These are phyloP conservation scores for Exophiala sp. DNA, from an alignment of 2,329 filamentous ascomycete genomes.

Conservation along the genomic window DNA sequence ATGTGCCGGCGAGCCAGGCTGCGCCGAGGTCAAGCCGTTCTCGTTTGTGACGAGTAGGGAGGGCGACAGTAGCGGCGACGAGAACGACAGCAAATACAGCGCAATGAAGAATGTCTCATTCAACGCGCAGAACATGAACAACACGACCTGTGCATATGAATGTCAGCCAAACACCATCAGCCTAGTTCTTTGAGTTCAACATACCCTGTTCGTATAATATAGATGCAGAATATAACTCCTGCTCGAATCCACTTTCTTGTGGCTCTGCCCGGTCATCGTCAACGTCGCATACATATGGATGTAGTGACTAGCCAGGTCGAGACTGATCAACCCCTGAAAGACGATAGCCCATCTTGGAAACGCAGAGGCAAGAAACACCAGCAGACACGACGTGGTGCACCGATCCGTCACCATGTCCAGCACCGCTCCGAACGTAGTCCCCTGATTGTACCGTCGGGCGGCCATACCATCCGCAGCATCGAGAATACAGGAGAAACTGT, in stretches of 20 bases:
- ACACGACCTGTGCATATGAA: slow-evolving; percentile 62
- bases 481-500: slow-evolving; percentile 90
- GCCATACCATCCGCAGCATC: slow-evolving; percentile 93
- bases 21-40: slow-evolving; percentile 52
- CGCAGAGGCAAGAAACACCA: slow-evolving; percentile 90
- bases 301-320: slow-evolving; percentile 95
- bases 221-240: slow-evolving; percentile 86
- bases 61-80: slow-evolving; percentile 81
- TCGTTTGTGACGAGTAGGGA: slow-evolving; percentile 63
- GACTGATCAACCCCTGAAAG: slow-evolving; percentile 87
- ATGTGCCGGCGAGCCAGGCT: slow-evolving; percentile 65
- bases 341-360: slow-evolving; percentile 92
- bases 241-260: slow-evolving; percentile 89
- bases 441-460: slow-evolving; percentile 83
- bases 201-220: slow-evolving; percentile 96
- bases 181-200: slow-evolving; percentile 31
- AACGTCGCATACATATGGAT: slow-evolving; percentile 98
- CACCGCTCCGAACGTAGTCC: slow-evolving; percentile 91
- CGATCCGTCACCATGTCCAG: slow-evolving; percentile 99
- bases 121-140: slow-evolving; percentile 84
- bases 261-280: slow-evolving; percentile 74
- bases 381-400: slow-evolving; percentile 89
- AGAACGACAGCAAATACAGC: slow-evolving; percentile 95
- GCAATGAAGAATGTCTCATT: slow-evolving; percentile 99
- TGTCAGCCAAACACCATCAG: slow-evolving; percentile 2